These are phyloP conservation scores for Drechslera avenae DNA, from an alignment of 2,329 filamentous ascomycete species.

Conservation along the genomic window DNA sequence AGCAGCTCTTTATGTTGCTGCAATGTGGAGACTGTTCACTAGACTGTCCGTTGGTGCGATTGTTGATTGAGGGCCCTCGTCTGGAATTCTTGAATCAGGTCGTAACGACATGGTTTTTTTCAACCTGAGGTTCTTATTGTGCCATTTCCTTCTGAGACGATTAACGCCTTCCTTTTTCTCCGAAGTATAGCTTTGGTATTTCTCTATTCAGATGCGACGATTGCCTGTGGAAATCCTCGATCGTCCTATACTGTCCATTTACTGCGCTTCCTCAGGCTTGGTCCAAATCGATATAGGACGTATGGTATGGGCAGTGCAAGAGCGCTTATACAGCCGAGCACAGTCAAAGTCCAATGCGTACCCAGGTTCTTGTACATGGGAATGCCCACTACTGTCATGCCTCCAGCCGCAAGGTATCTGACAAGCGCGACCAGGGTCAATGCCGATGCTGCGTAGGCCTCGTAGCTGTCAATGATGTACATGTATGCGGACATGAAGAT, in stretches of 20 bases:
- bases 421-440: constrained; percentile 51
- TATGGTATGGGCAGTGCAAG: constrained; percentile 50
- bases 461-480: constrained; percentile 65
- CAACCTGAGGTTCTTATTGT: too few relatives aligned
- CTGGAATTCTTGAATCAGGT: too few relatives aligned
- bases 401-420: constrained; percentile 50
- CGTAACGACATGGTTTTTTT: too few relatives aligned
- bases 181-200: too few relatives aligned
- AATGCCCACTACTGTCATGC: constrained; percentile 48
- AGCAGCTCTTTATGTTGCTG: too few relatives aligned
- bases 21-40: too few relatives aligned
- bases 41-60: too few relatives aligned
- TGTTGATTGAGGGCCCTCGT: too few relatives aligned
- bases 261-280: constrained; percentile 8
- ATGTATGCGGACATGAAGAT: constrained; percentile 57
- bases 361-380: constrained; percentile 50
- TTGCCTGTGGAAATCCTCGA: too few relatives aligned
- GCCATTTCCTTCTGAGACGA: too few relatives aligned
- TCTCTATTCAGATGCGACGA: too few relatives aligned
- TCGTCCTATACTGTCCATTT: constrained; percentile 1
- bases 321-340: constrained; percentile 40
- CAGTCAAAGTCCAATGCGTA: constrained; percentile 41
- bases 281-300: constrained; percentile 52
- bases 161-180: too few relatives aligned
- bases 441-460: constrained; percentile 58